Conservation (phyloP, 129 eudicot species). For the Calendula officinalis region DNA sequence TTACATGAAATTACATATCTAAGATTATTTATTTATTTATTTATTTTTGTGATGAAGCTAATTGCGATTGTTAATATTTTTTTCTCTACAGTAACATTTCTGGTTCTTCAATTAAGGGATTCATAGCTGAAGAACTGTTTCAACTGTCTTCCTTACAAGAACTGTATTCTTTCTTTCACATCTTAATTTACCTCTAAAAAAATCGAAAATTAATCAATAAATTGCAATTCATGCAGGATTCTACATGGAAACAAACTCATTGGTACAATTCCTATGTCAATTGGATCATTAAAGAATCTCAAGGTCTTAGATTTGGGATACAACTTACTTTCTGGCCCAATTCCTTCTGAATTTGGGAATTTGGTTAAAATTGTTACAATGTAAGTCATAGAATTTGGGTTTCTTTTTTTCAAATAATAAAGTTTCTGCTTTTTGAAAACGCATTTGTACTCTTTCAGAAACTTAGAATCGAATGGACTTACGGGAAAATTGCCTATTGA, state of each 20-base stretch:
- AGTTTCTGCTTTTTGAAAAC: conserved; percentile 15
- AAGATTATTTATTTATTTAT: not conserved
- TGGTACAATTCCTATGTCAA: conserved; percentile 84
- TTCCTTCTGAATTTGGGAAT: conserved; percentile 80
- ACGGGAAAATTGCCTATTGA: conserved; percentile 70
- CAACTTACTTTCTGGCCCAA: conserved; percentile 81
- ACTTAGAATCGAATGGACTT: conserved; percentile 83
- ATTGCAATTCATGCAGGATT: conserved; percentile 39
- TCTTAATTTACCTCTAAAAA: conserved; percentile 5
- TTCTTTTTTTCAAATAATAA: not conserved
- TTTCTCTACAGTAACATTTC: conserved; percentile 67
- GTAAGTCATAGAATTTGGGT: conserved; percentile 39
- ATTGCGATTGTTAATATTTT: conserved; percentile 12
- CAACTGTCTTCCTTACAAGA: conserved; percentile 65
- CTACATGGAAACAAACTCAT: conserved; percentile 74
- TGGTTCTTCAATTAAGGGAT: conserved; percentile 77
- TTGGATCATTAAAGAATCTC: conserved; percentile 70
- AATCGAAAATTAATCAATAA: not conserved
- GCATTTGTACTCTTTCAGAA: conserved; percentile 39
- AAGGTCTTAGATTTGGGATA: conserved; percentile 78
- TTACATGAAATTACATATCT: not conserved
- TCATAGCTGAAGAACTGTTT: conserved; percentile 68
- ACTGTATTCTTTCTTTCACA: conserved; percentile 50
- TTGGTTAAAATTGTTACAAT: conserved; percentile 49
- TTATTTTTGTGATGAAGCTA: conserved; percentile 15